Base-by-base conservation (phyloP, 306 rosid species). In the Nissolia schottii region DNA sequence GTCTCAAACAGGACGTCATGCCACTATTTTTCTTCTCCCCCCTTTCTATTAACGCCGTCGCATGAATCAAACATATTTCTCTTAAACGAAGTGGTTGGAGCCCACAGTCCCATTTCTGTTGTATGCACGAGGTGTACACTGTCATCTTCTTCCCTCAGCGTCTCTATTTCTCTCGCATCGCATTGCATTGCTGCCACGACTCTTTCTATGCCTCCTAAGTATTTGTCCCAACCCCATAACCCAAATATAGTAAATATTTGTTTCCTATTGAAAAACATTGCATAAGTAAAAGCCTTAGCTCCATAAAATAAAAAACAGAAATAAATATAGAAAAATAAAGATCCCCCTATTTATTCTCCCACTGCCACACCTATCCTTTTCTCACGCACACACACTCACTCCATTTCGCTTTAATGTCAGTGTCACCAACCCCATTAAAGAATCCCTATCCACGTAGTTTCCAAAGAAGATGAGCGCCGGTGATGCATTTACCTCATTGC, bases 181-280 rank as follows among this genome's bases (percentile, higher is more conserved):
- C 71, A 70, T 70, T 79, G 55, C 84, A 82, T 73, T 83, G 79
- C 82, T 73, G 54, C 83, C 83, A 83, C 83, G 82, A 65, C 85
- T 83, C 85, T 70, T 57, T 37, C 5, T 35, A 49, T 62, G 56
- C 77, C 69, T 37, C 64, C 63, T 54, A 61, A 67, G 64, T 48
- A 73, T 76, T 58, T 55, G 15, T 28, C 74, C 77, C 55, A 65
- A 29, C 8, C 67, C 23, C 66, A 68, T 7, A 0, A 5, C 7
- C 51, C 51, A 45, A 45, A n/a, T 3, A n/a, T 45, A 45, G 20
- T n/a, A n/a, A 45, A 45, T 37, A 37, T 37, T 7, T n/a, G n/a
- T n/a, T n/a, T n/a, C n/a, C n/a, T n/a, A n/a, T n/a, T n/a, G n/a
- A n/a, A n/a, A n/a, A n/a, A n/a, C n/a, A n/a, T n/a, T n/a, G n/a